Base-by-base conservation (phyloP, 306 rosid species). In the Acacia acuminata region DNA sequence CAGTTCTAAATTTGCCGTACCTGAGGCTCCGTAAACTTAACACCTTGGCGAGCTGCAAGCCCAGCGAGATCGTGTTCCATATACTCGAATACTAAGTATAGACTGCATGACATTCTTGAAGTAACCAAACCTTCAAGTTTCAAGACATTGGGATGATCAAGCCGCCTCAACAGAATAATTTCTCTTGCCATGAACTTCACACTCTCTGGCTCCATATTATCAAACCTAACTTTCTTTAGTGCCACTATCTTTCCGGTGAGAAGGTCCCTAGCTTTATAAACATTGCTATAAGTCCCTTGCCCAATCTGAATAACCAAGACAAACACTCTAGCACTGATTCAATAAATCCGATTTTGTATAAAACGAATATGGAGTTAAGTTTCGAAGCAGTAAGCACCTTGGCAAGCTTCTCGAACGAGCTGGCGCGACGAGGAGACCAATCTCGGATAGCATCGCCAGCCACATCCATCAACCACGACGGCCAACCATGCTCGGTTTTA, bases 31-130 rank as follows among this genome's bases (percentile, higher is more conserved):
- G 94, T 91, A 91, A 96, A 96, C 87, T 91, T 92, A 70, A 92
- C 89, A 77, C 89, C 98, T 36, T 92, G 90, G 9, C 91, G 82
- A 48, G 99, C 94, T 0, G 94, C 92, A 16, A 96, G 99, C 4
- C 99, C 99, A 3, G 99, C 91, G 65, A 96, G 99, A 90, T 96
- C 99, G 75, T 96, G 99, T 84, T 94, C 99, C 99, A 96, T 96
- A 80, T 96, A 96, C 83, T 96, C 96, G 48, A 96, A 96, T 22
- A 96, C 94, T 83, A 96, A 88, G 90, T 96, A 96, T 71, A 96
- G 92, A 81, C 99, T 96, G 58, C 97, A 94, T 38, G 99, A 94
- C 98, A 96, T 96, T 92, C 99, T 90, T 12, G 99, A 96, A 82
- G 99, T 96, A 66, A 92, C 99, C 73, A 96, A 83, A 3, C 99